A percentile compares a stretch with the other conserved stretches of the same genome.
phyloP scores from a whole-genome alignment of 1,139 yeast species.

The Hyphopichia buzzinii region DNA sequence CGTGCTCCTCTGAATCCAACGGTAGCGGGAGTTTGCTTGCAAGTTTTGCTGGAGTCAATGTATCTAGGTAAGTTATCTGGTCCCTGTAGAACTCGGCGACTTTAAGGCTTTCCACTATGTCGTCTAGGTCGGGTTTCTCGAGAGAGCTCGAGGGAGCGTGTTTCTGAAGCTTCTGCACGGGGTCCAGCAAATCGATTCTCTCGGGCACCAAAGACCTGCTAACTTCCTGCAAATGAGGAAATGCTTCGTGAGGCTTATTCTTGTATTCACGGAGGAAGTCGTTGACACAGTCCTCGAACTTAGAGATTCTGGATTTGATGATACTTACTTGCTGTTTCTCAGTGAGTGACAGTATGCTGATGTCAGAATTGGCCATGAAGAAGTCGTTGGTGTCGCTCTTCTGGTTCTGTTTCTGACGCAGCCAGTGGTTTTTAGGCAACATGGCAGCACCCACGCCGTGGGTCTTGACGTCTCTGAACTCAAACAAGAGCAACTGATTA shows the following conservation, averaged over 20 bases:
- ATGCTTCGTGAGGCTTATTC: slow-evolving; percentile 24
- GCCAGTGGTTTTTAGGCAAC: slow-evolving; percentile 11
- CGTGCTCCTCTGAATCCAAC: slow-evolving; percentile 22
- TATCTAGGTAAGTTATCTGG: slow-evolving; percentile 48
- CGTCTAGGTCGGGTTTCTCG: slow-evolving; percentile 22
- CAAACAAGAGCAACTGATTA: slow-evolving; percentile 67
- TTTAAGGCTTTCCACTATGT: slow-evolving; percentile 49
- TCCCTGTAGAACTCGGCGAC: slow-evolving; percentile 48
- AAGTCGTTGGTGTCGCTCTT: slow-evolving; percentile 13
- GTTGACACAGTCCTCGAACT: slow-evolving; percentile 47
- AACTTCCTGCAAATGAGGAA: slow-evolving; percentile 27
- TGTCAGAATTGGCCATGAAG: slow-evolving; percentile 24
- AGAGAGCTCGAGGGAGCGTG: neutral
- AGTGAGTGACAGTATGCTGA: slow-evolving; percentile 23
- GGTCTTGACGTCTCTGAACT: slow-evolving; percentile 67
- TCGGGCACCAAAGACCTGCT: slow-evolving; percentile 47
- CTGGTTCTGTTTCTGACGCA: neutral
- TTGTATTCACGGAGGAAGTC: slow-evolving; percentile 36
- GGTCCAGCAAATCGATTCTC: slow-evolving; percentile 29
- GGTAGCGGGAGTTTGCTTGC: slow-evolving; percentile 16
- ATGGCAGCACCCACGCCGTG: slow-evolving; percentile 36
- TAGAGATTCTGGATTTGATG: slow-evolving; percentile 56
- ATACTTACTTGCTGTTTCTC: slow-evolving; percentile 49
- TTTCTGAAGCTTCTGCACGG: slow-evolving; percentile 17
- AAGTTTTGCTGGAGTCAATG: slow-evolving; percentile 22